phyloP scores from a whole-genome alignment of 768 basidiomycete genomes.

The Naganishia onofrii region DNA sequence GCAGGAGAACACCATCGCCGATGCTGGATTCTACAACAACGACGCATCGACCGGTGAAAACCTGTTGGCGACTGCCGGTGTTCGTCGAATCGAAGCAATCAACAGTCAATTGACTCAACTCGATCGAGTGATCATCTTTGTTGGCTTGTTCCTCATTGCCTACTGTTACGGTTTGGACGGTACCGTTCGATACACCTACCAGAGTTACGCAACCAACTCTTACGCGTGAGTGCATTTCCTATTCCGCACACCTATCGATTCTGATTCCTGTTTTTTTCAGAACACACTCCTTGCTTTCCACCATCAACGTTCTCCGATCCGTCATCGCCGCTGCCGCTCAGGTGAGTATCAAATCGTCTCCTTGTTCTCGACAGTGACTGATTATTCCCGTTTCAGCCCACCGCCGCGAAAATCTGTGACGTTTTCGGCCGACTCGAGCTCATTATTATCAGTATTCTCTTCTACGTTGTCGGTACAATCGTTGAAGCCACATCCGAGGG shows the following conservation, averaged over 20 bases:
- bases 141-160: conserved; percentile 46
- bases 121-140: conserved; percentile 40
- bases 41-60: conserved; percentile 18
- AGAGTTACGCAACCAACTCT: conserved; percentile 18
- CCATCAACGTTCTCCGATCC: conserved; percentile 46
- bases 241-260: background rate
- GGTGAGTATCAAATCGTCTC: background rate
- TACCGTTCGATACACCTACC: conserved; percentile 39
- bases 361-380: conserved; percentile 29
- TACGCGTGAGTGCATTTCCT: conserved; percentile 6
- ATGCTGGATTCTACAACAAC: background rate
- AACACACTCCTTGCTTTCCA: conserved; percentile 40
- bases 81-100: conserved; percentile 46
- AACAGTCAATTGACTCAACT: conserved; percentile 36
- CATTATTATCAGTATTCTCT: conserved; percentile 41
- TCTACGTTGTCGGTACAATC: conserved; percentile 48
- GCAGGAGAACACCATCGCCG: background rate
- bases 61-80: conserved; percentile 39
- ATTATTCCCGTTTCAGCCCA: conserved; percentile 18
- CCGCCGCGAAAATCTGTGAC: conserved; percentile 44
- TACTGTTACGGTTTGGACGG: conserved; percentile 38
- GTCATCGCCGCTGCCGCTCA: conserved; percentile 44
- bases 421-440: conserved; percentile 47
- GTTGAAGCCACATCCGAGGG: conserved; percentile 41
- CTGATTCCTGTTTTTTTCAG: background rate